Conservation (phyloP, 225 moss, liverwort and hornwort species). For the Takakia lepidozioides region DNA sequence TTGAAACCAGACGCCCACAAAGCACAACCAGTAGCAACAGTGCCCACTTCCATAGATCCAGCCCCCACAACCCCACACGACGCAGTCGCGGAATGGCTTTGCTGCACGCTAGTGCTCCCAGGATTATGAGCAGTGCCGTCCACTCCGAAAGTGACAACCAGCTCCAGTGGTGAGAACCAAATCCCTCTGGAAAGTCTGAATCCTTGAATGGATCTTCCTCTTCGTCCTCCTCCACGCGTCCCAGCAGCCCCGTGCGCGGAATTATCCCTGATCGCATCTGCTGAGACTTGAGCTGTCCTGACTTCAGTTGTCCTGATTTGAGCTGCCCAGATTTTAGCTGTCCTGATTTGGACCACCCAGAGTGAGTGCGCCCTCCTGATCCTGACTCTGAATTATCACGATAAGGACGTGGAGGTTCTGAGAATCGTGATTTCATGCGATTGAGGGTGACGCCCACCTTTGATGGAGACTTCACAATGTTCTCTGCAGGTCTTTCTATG, state of each 20-base stretch:
- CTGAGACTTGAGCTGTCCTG: slow-evolving; percentile 6
- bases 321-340: background rate
- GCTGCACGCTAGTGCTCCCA: slow-evolving; percentile 23
- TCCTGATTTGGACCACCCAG: background rate
- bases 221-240: slow-evolving; percentile 46
- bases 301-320: slow-evolving; percentile 1
- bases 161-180: slow-evolving; percentile 16
- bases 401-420: no score
- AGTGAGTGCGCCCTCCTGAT: no score
- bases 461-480: no score
- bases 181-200: slow-evolving; percentile 40
- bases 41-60: slow-evolving; percentile 56
- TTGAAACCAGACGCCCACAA: slow-evolving; percentile 43
- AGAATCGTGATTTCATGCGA: no score
- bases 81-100: slow-evolving; percentile 10
- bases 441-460: no score
- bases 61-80: slow-evolving; percentile 17
- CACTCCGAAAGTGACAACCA: slow-evolving; percentile 23
- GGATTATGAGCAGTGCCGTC: slow-evolving; percentile 22
- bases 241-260: slow-evolving; percentile 19
- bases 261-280: slow-evolving; percentile 7
- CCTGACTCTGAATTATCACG: no score
- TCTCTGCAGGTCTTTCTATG: no score
- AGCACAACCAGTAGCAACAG: slow-evolving; percentile 39
- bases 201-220: slow-evolving; percentile 56